Evolutionary conservation across 768 basidiomycete species (phyloP).

Genomic region (Boletus vermiculosoides): DNA sequence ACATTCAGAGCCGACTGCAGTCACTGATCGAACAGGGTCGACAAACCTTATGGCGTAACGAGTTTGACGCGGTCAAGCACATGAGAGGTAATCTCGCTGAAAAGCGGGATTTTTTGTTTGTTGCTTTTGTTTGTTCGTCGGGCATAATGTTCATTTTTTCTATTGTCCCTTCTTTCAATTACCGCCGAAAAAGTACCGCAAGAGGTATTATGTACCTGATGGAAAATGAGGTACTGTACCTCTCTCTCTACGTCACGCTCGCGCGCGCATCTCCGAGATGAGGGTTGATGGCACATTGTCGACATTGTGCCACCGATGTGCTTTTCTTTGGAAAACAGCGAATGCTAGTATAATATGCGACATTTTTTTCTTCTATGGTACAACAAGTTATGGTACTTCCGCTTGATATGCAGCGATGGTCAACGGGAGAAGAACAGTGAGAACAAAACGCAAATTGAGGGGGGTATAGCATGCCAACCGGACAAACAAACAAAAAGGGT

Average conservation of each 20-base stretch:
- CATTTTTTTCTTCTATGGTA: neutral
- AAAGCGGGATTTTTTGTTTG: neutral
- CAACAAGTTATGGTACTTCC: neutral
- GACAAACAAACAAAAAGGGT: neutral
- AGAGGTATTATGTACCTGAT: neutral
- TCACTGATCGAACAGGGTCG: neutral
- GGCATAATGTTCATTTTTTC: neutral
- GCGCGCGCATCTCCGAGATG: neutral
- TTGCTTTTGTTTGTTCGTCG: neutral
- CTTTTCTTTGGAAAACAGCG: neutral
- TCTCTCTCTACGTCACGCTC: neutral
- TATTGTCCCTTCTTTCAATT: neutral
- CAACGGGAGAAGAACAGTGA: neutral
- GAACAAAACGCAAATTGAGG: neutral
- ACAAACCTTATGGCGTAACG: neutral
- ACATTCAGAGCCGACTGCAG: neutral
- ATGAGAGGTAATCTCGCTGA: neutral
- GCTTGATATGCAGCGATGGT: neutral
- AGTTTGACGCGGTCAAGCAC: neutral
- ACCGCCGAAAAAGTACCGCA: neutral
- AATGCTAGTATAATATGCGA: neutral
- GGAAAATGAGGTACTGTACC: neutral
- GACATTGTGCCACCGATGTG: neutral
- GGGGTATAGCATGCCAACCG: neutral
- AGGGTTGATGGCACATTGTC: neutral